Base-by-base conservation (phyloP, 768 basidiomycete species). In the Russula sp. region DNA sequence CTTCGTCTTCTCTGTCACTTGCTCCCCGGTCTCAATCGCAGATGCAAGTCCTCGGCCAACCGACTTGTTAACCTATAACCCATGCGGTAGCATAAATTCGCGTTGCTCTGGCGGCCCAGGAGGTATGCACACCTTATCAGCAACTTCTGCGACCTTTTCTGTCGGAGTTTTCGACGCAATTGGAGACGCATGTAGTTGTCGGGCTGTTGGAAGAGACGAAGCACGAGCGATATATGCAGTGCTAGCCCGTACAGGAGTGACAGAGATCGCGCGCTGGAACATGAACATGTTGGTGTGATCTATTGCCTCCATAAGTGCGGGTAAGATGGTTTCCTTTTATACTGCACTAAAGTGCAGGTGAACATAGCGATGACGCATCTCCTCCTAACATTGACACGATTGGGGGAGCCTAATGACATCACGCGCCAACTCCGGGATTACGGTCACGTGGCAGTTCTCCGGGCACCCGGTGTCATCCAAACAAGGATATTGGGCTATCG, bases 1-100 rank as follows among this genome's bases (percentile, higher is more conserved):
- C 20, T 61, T 67, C 40, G 64, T 51, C 52, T 65, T 66, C 64
- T 66, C 64, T 35, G 66, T 57, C 39, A 54, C 52, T 37, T 65
- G 47, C 35, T 67, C 59, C 6, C 59, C 66, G 1, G 55, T 57
- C 50, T 67, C 66, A 22, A 65, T 61, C n/a, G 64, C 64, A 6
- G 64, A 67, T 18, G 59, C 64, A 11, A 67, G 56, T 20, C 64
- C 64, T 16, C 8, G n/a, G 10, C 66, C 64, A 10, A 65, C 49
- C 6, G 58, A 34, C 64, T 67, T 67, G 63, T 67, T 67, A 22
- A 65, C 37, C 66, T 67, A 35, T 42, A 20, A 11, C n/a, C 42
- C 53, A 49, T 13, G 20, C 48, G 48, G 49, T 50, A 20, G 20
- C 32, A n/a, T 14, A 37, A 4, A 13, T 9, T 22, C 34, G 34